Conservation (phyloP, 257 asterid genomes). For the Mitragyna speciosa region DNA sequence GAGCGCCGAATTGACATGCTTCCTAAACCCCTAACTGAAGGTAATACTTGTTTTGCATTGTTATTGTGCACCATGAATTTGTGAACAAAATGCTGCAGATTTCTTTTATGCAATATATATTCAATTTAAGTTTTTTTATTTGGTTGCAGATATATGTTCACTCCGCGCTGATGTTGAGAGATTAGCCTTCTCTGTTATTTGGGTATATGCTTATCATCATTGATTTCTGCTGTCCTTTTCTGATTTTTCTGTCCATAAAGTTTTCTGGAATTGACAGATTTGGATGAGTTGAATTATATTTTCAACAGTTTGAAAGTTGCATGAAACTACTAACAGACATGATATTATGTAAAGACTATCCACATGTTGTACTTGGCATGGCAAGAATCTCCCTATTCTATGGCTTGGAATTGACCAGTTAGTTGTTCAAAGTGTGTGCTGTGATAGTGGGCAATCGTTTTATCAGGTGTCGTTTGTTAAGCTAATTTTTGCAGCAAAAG, state of each 20-base stretch:
- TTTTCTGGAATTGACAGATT: not conserved
- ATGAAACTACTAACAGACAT: not conserved
- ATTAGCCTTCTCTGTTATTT: constrained; percentile 91
- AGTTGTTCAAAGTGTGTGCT: not conserved
- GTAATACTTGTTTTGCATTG: constrained; percentile 31
- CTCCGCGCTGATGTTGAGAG: constrained; percentile 94
- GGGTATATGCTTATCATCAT: constrained; percentile 54
- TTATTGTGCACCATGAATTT: not conserved
- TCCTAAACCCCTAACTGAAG: constrained; percentile 98
- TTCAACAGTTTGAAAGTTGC: not conserved
- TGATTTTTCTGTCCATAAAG: not conserved
- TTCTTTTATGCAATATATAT: not conserved
- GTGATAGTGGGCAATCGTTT: not conserved
- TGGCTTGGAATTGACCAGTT: constrained; percentile 6
- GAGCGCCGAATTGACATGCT: constrained; percentile 99
- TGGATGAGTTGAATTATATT: not conserved
- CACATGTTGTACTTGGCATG: not conserved
- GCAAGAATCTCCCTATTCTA: not conserved
- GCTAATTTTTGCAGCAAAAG: not conserved
- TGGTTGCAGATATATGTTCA: constrained; percentile 85
- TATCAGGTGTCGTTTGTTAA: not conserved
- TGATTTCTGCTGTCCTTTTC: not conserved
- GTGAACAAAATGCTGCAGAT: not conserved
- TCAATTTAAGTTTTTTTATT: constrained; percentile 4
- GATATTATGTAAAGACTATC: not conserved